phyloP scores from a whole-genome alignment of 176 grass and related monocot genomes.

The Alloteropsis semialata region DNA sequence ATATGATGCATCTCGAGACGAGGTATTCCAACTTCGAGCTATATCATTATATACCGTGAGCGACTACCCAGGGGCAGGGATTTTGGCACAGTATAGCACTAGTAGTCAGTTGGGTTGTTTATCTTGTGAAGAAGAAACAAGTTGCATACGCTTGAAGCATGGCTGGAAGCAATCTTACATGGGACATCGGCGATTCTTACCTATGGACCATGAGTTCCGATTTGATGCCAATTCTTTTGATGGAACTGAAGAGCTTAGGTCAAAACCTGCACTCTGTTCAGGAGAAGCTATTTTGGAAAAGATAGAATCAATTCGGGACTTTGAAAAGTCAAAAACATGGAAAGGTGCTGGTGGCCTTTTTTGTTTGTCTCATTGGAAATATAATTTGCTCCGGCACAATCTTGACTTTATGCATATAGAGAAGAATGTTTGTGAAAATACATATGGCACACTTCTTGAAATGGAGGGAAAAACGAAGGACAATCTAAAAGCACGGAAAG shows the following conservation, averaged over 20 bases:
- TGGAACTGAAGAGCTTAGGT: not conserved
- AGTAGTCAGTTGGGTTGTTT: not conserved
- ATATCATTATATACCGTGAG: not conserved
- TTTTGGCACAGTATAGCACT: not conserved
- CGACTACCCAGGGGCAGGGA: not conserved
- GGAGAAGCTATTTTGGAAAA: not conserved
- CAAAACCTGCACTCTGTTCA: not conserved
- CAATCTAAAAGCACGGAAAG: not conserved
- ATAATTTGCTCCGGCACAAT: not conserved
- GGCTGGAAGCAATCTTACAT: not conserved
- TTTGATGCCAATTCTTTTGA: not conserved
- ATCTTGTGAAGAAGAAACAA: not conserved
- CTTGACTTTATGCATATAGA: conserved; percentile 7
- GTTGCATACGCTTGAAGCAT: not conserved
- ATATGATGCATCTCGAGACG: conserved; percentile 30
- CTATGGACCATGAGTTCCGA: not conserved
- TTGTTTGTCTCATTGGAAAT: not conserved
- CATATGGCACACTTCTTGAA: not conserved
- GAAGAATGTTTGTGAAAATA: conserved; percentile 4
- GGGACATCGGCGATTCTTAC: not conserved
- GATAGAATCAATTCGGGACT: not conserved
- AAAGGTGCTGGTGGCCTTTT: not conserved
- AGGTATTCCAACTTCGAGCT: too few species aligned
- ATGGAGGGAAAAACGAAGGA: not conserved
- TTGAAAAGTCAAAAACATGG: not conserved